phyloP scores from a whole-genome alignment of 257 asterid species.

The Capsicum chinense region DNA sequence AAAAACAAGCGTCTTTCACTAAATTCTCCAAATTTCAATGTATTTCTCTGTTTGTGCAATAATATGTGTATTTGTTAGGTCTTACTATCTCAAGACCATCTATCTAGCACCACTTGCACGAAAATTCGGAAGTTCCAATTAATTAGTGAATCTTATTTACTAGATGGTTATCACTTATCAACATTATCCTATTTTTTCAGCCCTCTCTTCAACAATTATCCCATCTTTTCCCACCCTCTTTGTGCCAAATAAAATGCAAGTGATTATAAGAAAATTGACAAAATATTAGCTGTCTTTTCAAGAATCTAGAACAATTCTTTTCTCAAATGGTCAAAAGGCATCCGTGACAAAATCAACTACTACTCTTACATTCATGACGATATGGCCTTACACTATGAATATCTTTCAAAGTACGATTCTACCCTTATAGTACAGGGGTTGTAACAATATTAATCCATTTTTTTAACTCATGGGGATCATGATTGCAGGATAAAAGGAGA shows the following conservation, averaged over 20 bases:
- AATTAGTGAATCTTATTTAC: background rate
- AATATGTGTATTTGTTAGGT: background rate
- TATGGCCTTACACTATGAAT: background rate
- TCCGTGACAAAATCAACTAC: background rate
- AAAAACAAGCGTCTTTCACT: background rate
- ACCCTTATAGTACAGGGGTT: background rate
- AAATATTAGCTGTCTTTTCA: background rate
- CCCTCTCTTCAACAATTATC: background rate
- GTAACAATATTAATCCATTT: background rate
- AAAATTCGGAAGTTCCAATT: background rate
- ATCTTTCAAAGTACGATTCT: background rate
- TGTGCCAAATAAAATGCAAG: background rate
- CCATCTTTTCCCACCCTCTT: background rate
- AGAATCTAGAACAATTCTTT: background rate
- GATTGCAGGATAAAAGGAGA: background rate
- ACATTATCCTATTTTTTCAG: background rate
- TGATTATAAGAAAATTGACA: background rate
- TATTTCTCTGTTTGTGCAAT: background rate
- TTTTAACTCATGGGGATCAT: slow-evolving; percentile 1
- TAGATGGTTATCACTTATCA: slow-evolving; percentile 8
- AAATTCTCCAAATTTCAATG: background rate
- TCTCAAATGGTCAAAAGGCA: background rate
- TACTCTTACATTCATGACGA: background rate
- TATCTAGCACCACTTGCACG: background rate
- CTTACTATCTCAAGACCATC: background rate